Evolutionary conservation across 2,329 filamentous ascomycete genomes (phyloP).

Genomic region (Fusarium fracticaudum): DNA sequence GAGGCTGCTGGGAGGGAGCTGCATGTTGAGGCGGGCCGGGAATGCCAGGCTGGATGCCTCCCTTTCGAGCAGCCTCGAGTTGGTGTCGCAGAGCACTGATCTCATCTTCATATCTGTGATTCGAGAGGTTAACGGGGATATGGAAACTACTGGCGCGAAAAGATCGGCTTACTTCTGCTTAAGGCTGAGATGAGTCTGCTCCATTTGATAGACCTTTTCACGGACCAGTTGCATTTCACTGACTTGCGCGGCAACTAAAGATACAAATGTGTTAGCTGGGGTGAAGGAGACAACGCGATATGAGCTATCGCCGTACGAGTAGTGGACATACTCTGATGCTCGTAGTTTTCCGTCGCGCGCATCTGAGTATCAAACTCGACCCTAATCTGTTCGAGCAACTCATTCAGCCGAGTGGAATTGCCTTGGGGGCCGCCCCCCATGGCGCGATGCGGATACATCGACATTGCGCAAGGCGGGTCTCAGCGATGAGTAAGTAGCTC

Average conservation of each 20-base stretch:
- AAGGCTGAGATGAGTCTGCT: conserved; percentile 86
- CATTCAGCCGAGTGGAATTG: conserved; percentile 76
- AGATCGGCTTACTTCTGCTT: conserved; percentile 82
- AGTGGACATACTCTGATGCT: conserved; percentile 85
- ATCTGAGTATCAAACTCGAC: conserved; percentile 89
- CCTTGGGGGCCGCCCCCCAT: conserved; percentile 75
- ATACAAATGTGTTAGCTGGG: conserved; percentile 37
- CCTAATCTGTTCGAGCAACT: conserved; percentile 91
- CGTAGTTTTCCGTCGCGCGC: conserved; percentile 84
- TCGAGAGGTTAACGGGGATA: conserved; percentile 4
- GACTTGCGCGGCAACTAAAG: conserved; percentile 84
- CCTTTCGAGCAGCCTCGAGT: conserved; percentile 78
- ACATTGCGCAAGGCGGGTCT: conserved; percentile 56
- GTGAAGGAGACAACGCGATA: conserved; percentile 14
- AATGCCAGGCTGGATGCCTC: conserved; percentile 66
- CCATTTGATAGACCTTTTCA: conserved; percentile 91
- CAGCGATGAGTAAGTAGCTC: conserved; percentile 21
- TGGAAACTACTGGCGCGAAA: neutral
- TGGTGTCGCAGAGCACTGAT: conserved; percentile 87
- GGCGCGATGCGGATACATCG: conserved; percentile 92
- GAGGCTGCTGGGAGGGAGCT: conserved; percentile 84
- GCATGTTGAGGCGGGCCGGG: conserved; percentile 77
- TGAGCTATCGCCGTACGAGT: neutral
- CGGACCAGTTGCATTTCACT: conserved; percentile 95
- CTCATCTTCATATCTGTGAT: conserved; percentile 87